Evolutionary conservation across 2,329 filamentous ascomycete genomes (phyloP).

Genomic region (Colletotrichum tofieldiae): DNA sequence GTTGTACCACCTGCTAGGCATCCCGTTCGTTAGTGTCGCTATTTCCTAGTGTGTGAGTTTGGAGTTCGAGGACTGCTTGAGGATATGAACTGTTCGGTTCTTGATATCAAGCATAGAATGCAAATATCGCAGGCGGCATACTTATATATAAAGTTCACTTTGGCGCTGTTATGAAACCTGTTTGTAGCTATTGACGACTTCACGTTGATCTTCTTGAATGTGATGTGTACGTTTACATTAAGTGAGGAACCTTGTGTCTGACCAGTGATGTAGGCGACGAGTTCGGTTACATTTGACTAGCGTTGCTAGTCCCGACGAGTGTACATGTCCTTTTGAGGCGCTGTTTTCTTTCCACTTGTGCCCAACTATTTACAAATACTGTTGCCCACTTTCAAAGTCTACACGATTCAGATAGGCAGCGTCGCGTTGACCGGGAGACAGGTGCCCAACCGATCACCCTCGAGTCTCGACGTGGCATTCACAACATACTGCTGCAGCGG

Average conservation of each 20-base stretch:
- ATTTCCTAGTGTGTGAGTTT: not conserved
- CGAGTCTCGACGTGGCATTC: conserved; percentile 34
- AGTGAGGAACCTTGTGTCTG: not conserved
- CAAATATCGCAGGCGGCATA: no score
- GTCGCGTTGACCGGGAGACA: conserved; percentile 33
- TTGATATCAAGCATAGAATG: not conserved
- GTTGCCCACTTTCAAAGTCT: no score
- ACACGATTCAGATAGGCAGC: conserved; percentile 13
- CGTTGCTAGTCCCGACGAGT: not conserved
- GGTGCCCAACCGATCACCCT: conserved; percentile 7
- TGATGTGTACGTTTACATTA: not conserved
- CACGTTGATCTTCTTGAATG: no score
- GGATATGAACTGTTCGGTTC: not conserved
- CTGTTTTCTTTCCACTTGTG: not conserved
- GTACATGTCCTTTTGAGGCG: not conserved
- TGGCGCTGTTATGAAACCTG: not conserved
- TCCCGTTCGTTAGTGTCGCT: not conserved
- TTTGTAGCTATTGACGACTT: not conserved
- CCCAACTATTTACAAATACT: not conserved
- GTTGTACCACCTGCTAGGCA: no score
- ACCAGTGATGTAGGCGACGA: not conserved
- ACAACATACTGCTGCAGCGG: conserved; percentile 33
- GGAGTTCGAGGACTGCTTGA: not conserved
- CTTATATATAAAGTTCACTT: not conserved
- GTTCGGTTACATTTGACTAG: not conserved